Percentiles rank a stretch among this genome's conserved stretches.
Conservation (phyloP, 352 stramenopile species). For the Pythium diclinum region DNA sequence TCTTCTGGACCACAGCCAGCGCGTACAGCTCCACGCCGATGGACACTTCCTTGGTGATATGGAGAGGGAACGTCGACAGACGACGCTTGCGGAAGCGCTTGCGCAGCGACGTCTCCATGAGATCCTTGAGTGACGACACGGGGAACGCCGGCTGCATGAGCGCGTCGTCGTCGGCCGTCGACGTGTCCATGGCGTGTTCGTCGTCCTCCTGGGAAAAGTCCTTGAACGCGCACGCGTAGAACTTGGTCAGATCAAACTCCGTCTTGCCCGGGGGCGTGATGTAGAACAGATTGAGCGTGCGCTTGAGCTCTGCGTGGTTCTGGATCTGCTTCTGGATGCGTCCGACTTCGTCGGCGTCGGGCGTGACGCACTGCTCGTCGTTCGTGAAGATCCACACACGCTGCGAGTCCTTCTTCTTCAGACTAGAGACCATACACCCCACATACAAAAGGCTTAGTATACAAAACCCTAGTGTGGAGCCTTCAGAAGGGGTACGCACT, state of each 20-base stretch:
- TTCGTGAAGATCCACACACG: slow-evolving; percentile 88
- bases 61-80: slow-evolving; percentile 57
- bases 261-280: slow-evolving; percentile 55
- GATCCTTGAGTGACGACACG: slow-evolving; percentile 66
- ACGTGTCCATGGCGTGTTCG: slow-evolving; percentile 20
- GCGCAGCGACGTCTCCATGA: slow-evolving; percentile 73
- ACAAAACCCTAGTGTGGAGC: too few relatives aligned
- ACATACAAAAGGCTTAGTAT: not conserved
- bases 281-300: slow-evolving; percentile 75
- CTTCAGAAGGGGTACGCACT: slow-evolving; percentile 32
- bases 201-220: slow-evolving; percentile 43
- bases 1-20: slow-evolving; percentile 54
- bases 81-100: slow-evolving; percentile 80
- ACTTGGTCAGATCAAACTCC: slow-evolving; percentile 52
- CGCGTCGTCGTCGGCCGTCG: slow-evolving; percentile 25
- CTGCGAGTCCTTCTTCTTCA: slow-evolving; percentile 86
- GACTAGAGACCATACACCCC: slow-evolving; percentile 25
- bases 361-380: slow-evolving; percentile 47
- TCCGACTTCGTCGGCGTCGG: slow-evolving; percentile 55
- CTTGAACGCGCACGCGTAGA: slow-evolving; percentile 70
- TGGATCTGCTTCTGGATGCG: slow-evolving; percentile 78
- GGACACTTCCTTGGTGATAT: slow-evolving; percentile 71
- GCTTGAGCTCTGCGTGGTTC: slow-evolving; percentile 80
- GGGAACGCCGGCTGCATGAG: slow-evolving; percentile 66
- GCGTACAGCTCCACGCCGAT: slow-evolving; percentile 79